Conservation (phyloP, 2,329 filamentous ascomycete species). For the Neoascochyta sp. region DNA sequence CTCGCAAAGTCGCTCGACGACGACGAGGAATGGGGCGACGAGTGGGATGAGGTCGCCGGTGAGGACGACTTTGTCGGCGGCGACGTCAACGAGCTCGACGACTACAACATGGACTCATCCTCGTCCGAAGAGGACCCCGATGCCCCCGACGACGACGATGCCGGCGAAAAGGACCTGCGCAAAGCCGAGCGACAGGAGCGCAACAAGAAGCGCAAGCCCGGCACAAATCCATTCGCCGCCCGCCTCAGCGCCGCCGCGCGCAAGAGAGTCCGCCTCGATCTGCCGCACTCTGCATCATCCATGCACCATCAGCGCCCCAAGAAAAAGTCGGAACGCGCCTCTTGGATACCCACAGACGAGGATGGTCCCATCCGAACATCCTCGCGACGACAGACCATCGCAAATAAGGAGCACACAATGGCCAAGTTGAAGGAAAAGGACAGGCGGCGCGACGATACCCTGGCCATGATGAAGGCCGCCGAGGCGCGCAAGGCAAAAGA, state of each 20-base stretch:
- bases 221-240: conserved; percentile 44
- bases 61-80: conserved; percentile 52
- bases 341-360: conserved; percentile 63
- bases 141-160: conserved; percentile 69
- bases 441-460: conserved; percentile 65
- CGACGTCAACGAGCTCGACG: conserved; percentile 56
- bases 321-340: conserved; percentile 68
- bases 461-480: conserved; percentile 60
- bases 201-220: conserved; percentile 73
- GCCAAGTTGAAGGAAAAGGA: conserved; percentile 72
- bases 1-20: conserved; percentile 35
- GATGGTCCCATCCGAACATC: conserved; percentile 62
- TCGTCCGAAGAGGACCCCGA: conserved; percentile 72
- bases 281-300: conserved; percentile 42
- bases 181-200: conserved; percentile 64
- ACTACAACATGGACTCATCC: conserved; percentile 75
- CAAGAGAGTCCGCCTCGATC: conserved; percentile 39
- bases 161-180: conserved; percentile 84
- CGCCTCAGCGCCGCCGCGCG: conserved; percentile 38
- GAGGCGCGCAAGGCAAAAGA: conserved; percentile 63
- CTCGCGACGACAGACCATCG: conserved; percentile 59
- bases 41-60: conserved; percentile 66
- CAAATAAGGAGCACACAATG: conserved; percentile 56
- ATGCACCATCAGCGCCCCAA: conserved; percentile 50
- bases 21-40: conserved; percentile 39